These are phyloP conservation scores for Cercospora sp. DNA, from an alignment of 2,329 filamentous ascomycete genomes.

Conservation along the genomic window DNA sequence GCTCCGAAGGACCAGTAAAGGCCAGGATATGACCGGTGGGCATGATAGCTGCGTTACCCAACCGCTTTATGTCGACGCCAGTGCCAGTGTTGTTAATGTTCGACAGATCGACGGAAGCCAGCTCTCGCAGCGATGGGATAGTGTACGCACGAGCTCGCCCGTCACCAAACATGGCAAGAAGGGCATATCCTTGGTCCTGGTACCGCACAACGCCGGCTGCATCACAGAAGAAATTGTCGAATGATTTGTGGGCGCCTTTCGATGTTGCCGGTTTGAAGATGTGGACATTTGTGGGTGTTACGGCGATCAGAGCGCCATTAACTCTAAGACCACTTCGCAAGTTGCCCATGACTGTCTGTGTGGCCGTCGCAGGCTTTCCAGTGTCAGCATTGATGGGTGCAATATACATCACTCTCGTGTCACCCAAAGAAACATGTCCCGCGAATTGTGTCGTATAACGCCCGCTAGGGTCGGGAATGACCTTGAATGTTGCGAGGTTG, in stretches of 20 bases:
- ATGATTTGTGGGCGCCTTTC: conserved; percentile 90
- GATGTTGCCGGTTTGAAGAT: conserved; percentile 81
- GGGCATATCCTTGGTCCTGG: conserved; percentile 68
- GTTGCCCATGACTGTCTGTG: conserved; percentile 70
- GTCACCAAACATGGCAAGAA: conserved; percentile 84
- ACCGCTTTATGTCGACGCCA: conserved; percentile 70
- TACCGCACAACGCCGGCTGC: conserved; percentile 74
- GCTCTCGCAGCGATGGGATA: conserved; percentile 84
- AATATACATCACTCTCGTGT: conserved; percentile 66
- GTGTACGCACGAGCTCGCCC: conserved; percentile 76
- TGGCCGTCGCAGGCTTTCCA: conserved; percentile 74
- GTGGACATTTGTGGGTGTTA: conserved; percentile 71
- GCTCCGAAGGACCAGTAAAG: conserved; percentile 85
- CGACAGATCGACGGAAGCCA: conserved; percentile 65
- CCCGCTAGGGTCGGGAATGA: conserved; percentile 69
- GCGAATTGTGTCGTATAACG: conserved; percentile 72
- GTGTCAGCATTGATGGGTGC: conserved; percentile 76
- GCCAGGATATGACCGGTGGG: conserved; percentile 78
- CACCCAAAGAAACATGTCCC: conserved; percentile 67
- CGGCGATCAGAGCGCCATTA: conserved; percentile 77
- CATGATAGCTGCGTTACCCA: conserved; percentile 68
- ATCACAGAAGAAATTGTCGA: conserved; percentile 81
- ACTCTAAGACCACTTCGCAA: conserved; percentile 73
- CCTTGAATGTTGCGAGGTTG: conserved; percentile 83
- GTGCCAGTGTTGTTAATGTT: conserved; percentile 47